A percentile compares a stretch with the other conserved stretches of the same genome.
Evolutionary conservation across 2,329 filamentous ascomycete genomes (phyloP).

Genomic region (Ascochyta clinopodiicola): DNA sequence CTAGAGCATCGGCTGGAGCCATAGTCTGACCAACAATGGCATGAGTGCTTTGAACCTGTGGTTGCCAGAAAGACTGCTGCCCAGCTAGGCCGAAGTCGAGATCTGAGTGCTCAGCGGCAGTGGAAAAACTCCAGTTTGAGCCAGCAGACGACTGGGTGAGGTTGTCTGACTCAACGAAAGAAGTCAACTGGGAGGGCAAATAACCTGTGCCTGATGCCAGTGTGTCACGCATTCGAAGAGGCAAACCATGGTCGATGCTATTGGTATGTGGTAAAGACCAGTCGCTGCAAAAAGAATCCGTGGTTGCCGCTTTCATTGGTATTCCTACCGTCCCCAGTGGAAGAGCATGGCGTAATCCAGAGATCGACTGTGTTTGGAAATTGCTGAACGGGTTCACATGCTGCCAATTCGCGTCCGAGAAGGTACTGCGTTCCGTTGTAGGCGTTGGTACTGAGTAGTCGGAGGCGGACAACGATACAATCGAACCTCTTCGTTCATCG

Average conservation of each 20-base stretch:
- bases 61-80: slow-evolving; percentile 12
- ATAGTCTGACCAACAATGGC: slow-evolving; percentile 7
- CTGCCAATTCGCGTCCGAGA: slow-evolving; percentile 30
- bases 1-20: slow-evolving; percentile 22
- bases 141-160: slow-evolving; percentile 3
- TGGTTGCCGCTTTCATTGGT: slow-evolving; percentile 10
- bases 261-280: slow-evolving; percentile 7
- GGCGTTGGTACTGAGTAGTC: slow-evolving; percentile 39
- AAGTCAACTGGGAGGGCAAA: slow-evolving; percentile 7
- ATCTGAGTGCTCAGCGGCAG: slow-evolving; percentile 4
- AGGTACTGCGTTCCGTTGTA: slow-evolving; percentile 32
- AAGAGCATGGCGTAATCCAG: slow-evolving; percentile 22
- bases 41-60: slow-evolving; percentile 1
- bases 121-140: slow-evolving; percentile 16
- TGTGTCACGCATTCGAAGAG: slow-evolving; percentile 3
- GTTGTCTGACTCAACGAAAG: slow-evolving; percentile 2
- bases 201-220: slow-evolving; percentile 5
- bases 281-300: slow-evolving; percentile 12
- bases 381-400: slow-evolving; percentile 25
- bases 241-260: slow-evolving; percentile 3
- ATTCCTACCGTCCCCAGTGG: slow-evolving; percentile 9
- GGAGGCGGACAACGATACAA: slow-evolving; percentile 33
- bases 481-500: slow-evolving; percentile 41
- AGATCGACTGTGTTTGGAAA: slow-evolving; percentile 22
- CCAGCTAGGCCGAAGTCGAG: slow-evolving; percentile 5